These are phyloP conservation scores for Lactarius sp. DNA, from an alignment of 768 basidiomycete species.

Conservation along the genomic window DNA sequence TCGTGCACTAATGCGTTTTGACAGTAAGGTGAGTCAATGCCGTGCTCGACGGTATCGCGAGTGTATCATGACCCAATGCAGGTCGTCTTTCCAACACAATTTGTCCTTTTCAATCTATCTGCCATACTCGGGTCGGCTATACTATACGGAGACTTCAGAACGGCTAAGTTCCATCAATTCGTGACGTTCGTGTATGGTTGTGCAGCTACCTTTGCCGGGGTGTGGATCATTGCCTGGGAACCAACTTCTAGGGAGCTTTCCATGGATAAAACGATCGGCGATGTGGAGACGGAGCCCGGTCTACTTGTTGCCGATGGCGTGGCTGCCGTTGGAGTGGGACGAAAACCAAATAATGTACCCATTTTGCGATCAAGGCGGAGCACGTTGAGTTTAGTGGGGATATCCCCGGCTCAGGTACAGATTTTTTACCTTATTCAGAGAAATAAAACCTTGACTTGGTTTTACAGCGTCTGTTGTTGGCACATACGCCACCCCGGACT, in stretches of 20 bases:
- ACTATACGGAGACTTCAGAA: slow-evolving; percentile 89
- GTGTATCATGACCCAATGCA: slow-evolving; percentile 30
- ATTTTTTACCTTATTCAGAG: not conserved
- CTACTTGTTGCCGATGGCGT: slow-evolving; percentile 26
- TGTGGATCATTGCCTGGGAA: slow-evolving; percentile 79
- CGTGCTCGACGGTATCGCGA: not conserved
- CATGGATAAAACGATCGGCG: slow-evolving; percentile 26
- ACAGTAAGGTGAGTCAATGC: slow-evolving; percentile 62
- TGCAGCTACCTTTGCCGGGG: slow-evolving; percentile 83
- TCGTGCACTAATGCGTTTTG: slow-evolving; percentile 86
- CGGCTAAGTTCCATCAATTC: slow-evolving; percentile 73
- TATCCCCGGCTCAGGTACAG: slow-evolving; percentile 70
- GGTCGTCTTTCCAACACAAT: slow-evolving; percentile 93
- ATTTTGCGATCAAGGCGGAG: slow-evolving; percentile 50
- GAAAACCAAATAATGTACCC: slow-evolving; percentile 35
- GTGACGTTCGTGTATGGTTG: slow-evolving; percentile 85
- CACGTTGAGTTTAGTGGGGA: slow-evolving; percentile 55
- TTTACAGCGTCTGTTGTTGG: slow-evolving; percentile 54
- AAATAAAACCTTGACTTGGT: slow-evolving; percentile 7
- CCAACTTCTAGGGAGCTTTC: slow-evolving; percentile 31
- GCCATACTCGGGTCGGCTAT: slow-evolving; percentile 92
- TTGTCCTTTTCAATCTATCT: slow-evolving; percentile 90
- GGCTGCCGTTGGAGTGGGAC: slow-evolving; percentile 24
- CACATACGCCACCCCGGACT: slow-evolving; percentile 60
- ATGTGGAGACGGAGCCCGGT: slow-evolving; percentile 30